These are phyloP conservation scores for Debaryomyces coudertii DNA, from an alignment of 1,139 yeast species.

Conservation along the genomic window DNA sequence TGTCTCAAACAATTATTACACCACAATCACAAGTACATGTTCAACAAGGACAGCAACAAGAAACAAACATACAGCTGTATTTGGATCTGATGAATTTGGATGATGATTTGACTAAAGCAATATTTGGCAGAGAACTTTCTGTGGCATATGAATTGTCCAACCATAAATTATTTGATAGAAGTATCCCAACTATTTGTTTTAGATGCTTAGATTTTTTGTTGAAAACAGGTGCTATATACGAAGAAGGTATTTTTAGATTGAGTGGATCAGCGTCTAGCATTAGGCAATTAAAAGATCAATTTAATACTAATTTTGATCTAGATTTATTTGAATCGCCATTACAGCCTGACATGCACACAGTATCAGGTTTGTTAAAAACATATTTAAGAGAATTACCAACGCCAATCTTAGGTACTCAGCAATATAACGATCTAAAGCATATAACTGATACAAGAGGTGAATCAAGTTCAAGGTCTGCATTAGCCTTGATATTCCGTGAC, in stretches of 20 bases:
- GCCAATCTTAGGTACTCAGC: slow-evolving; percentile 58
- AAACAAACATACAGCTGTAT: slow-evolving; percentile 36
- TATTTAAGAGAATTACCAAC: slow-evolving; percentile 74
- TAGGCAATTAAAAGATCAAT: slow-evolving; percentile 68
- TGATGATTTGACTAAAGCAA: slow-evolving; percentile 35
- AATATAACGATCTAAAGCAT: slow-evolving; percentile 40
- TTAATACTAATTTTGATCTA: slow-evolving; percentile 66
- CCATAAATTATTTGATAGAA: slow-evolving; percentile 44
- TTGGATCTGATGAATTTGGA: slow-evolving; percentile 45
- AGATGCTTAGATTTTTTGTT: slow-evolving; percentile 75
- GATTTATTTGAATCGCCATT: slow-evolving; percentile 52
- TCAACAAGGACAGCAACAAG: slow-evolving; percentile 14
- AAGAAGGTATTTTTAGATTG: slow-evolving; percentile 88
- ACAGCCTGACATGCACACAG: slow-evolving; percentile 70
- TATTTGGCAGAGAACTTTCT: slow-evolving; percentile 70
- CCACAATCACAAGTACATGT: slow-evolving; percentile 6
- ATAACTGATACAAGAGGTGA: slow-evolving; percentile 27
- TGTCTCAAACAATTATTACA: slow-evolving; percentile 6
- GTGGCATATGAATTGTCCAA: slow-evolving; percentile 56
- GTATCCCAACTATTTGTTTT: slow-evolving; percentile 76
- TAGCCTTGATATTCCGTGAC: slow-evolving; percentile 37
- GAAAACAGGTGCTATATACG: slow-evolving; percentile 70
- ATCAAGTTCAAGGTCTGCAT: slow-evolving; percentile 22
- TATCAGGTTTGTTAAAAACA: slow-evolving; percentile 75
- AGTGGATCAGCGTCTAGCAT: slow-evolving; percentile 89